Base-by-base conservation (phyloP, 495 filamentous ascomycete species). In the Penicillium pulvis region DNA sequence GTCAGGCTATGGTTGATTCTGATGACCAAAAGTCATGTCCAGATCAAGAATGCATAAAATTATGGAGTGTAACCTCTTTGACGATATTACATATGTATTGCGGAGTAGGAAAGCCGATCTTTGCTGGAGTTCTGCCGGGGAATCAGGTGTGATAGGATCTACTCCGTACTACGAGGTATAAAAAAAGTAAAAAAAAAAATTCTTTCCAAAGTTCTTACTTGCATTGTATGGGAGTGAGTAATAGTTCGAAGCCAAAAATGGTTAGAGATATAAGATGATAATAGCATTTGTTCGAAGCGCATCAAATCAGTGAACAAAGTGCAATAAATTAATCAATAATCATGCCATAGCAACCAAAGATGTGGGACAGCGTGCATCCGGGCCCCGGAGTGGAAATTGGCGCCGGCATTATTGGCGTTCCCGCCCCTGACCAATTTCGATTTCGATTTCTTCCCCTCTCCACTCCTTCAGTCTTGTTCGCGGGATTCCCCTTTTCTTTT, bases 391-490 rank as follows among this genome's bases (percentile, higher is more conserved):
- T 46, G 49, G 51, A 42, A 56, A 55, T 55, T 53, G 51, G 51
- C 51, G 20, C 20, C 20, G 51, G 36, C 51, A 42, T 53, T 43
- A 62, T 61, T 70, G 58, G 58, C 51, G 55, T 59, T 61, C 59
- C 67, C 58, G 53, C 62, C 67, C 67, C 67, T 69, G 64, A 69
- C 59, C 55, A 60, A 60, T 59, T 62, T 45, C 51, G 24, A 50
- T 54, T 66, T 64, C 66, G 54, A 61, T 64, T 46, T 56, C 24
- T 52, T 56, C 54, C 19, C 26, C 45, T 28, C 59, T 9, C 19
- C 17, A 30, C 30, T 26, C 35, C 51, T 39, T 28, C 43, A 19
- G 19, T 55, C 43, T 55, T 35, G 42, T 39, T 53, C 44, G 30
- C 48, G 35, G 50, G 50, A 43, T 36, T 53, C 48, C 11, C 26